phyloP scores from a whole-genome alignment of 1,284 basidiomycete species.

The Ceraceosorus bombacis region DNA sequence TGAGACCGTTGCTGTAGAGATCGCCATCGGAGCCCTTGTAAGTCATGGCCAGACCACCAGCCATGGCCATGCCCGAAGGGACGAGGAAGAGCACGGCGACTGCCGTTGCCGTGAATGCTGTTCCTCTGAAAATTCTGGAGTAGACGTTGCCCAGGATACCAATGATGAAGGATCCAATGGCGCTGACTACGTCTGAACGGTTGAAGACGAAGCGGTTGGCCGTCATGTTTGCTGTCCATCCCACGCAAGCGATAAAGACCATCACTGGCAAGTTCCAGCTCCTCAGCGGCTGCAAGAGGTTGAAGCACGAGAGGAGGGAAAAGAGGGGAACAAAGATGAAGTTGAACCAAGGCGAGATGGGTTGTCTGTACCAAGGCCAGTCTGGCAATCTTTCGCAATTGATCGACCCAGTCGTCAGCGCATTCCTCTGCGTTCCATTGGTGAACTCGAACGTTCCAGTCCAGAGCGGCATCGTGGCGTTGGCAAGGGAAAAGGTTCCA shows the following conservation, averaged over 20 bases:
- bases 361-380: slow-evolving; percentile 69
- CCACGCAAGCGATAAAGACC: slow-evolving; percentile 73
- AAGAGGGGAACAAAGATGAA: slow-evolving; percentile 75
- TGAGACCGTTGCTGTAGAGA: slow-evolving; percentile 51
- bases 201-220: slow-evolving; percentile 79
- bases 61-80: slow-evolving; percentile 75
- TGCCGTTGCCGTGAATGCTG: slow-evolving; percentile 81
- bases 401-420: slow-evolving; percentile 43
- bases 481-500: slow-evolving; percentile 70
- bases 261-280: slow-evolving; percentile 69
- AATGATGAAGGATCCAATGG: slow-evolving; percentile 78
- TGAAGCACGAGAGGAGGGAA: slow-evolving; percentile 64
- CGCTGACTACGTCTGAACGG: slow-evolving; percentile 71
- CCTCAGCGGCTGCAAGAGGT: slow-evolving; percentile 67
- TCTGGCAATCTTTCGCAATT: slow-evolving; percentile 62
- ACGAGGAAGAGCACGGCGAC: slow-evolving; percentile 70
- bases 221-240: slow-evolving; percentile 57
- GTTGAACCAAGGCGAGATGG: slow-evolving; percentile 67
- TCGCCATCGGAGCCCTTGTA: slow-evolving; percentile 57
- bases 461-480: slow-evolving; percentile 50
- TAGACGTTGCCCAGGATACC: slow-evolving; percentile 75
- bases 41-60: slow-evolving; percentile 66
- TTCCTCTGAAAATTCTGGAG: slow-evolving; percentile 75
- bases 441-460: slow-evolving; percentile 24
- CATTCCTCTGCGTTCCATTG: slow-evolving; percentile 24